A percentile compares a stretch with the other conserved stretches of the same genome.
Conservation (phyloP, 2,329 filamentous ascomycete genomes). For the Acrocalymma vagum region DNA sequence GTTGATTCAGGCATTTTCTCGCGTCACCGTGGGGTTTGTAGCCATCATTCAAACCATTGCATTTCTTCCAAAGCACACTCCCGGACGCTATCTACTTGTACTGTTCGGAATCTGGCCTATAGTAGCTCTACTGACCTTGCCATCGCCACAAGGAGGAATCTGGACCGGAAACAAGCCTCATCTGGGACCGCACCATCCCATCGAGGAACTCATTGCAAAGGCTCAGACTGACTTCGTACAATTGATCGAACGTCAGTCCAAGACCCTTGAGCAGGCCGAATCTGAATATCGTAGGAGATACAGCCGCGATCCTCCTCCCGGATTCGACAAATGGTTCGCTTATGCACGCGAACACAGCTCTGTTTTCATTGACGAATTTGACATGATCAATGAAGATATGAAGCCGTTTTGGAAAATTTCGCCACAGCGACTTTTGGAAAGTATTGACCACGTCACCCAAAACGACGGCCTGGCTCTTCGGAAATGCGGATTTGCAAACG, state of each 20-base stretch:
- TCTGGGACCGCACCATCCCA: slow-evolving; percentile 49
- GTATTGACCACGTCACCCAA: slow-evolving; percentile 6
- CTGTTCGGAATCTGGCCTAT: slow-evolving; percentile 3
- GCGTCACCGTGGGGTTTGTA: background rate
- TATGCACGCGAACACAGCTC: slow-evolving; percentile 54
- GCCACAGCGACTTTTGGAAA: slow-evolving; percentile 26
- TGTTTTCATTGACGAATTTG: slow-evolving; percentile 59
- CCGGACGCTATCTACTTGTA: background rate
- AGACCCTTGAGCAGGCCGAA: slow-evolving; percentile 48
- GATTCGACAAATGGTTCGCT: slow-evolving; percentile 58
- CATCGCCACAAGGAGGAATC: too few species aligned
- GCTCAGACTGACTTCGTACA: slow-evolving; percentile 41
- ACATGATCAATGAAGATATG: slow-evolving; percentile 60
- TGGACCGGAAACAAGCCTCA: too few species aligned
- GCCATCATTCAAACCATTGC: background rate
- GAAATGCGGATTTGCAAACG: slow-evolving; percentile 10
- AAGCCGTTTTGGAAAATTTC: slow-evolving; percentile 59
- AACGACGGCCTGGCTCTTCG: slow-evolving; percentile 10
- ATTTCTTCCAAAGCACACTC: slow-evolving; percentile 1
- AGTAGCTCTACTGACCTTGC: slow-evolving; percentile 2
- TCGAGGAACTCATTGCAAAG: slow-evolving; percentile 45
- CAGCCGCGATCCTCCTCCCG: slow-evolving; percentile 60
- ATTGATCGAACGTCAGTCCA: slow-evolving; percentile 47
- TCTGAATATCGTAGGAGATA: slow-evolving; percentile 53
- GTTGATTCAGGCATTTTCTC: background rate